Base-by-base conservation (phyloP, 73 alveolate species). In the Breviolum minutum region DNA sequence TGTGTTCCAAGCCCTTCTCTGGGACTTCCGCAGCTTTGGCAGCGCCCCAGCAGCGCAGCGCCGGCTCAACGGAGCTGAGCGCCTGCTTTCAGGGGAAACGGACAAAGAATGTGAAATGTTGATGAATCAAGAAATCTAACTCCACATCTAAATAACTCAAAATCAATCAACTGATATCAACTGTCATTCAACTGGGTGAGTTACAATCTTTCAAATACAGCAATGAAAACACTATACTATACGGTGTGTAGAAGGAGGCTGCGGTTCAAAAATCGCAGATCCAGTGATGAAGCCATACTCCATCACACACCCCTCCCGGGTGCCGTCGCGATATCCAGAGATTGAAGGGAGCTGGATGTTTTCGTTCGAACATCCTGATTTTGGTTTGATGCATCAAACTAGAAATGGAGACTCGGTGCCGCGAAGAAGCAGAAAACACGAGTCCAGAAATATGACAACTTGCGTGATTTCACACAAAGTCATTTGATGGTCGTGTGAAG, bases 11-110 rank as follows among this genome's bases (percentile, higher is more conserved):
- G 11, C 40, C 90, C 29, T 48, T 19, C 61, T 13, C 29, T 7
- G 73, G 68, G 66, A 29, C 62, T 26, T 84, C 93, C 26, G 14
- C 22, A 61, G 93, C 93, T 74, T 60, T 54, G 40, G 63, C 93
- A 0, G 74, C 76, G 74, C 93, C 93, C 93, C 93, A 84, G 76
- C 93, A 61, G 62, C 93, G 73, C 24, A 84, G 93, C 93, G 48
- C 48, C 61, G 93, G 76, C 93, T 60, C 93, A 48, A n/a, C 13
- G 62, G 93, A 60, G 93, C 60, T n/a, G 27, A 84, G 76, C 40
- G 93, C 93, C 93, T 81, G 87, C 64, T 81, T 10, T 40, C 54
- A 40, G 54, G 54, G 54, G 54, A 40, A 40, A 40, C n/a, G 2
- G 77, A 22, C 24, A 22, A 68, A 22, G 77, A 6, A 22, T 6